These are phyloP conservation scores for Baudoinia panamericana DNA, from an alignment of 495 filamentous ascomycete genomes.

Conservation along the genomic window DNA sequence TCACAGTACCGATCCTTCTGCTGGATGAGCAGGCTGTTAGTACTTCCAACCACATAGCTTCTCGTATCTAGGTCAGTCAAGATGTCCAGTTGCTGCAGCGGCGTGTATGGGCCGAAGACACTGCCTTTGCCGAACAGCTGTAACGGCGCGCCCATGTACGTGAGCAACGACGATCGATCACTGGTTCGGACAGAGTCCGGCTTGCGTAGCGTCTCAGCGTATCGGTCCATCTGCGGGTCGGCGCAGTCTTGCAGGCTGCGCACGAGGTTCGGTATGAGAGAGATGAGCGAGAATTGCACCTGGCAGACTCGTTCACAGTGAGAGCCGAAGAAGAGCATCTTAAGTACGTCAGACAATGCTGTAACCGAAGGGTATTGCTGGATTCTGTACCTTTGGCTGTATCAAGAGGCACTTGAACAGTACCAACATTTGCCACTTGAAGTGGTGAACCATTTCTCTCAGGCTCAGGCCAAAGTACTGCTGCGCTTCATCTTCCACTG, in stretches of 20 bases:
- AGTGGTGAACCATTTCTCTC: slow-evolving; percentile 83
- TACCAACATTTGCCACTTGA: slow-evolving; percentile 83
- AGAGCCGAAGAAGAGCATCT: slow-evolving; percentile 98
- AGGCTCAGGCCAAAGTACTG: slow-evolving; percentile 85
- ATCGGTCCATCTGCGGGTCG: slow-evolving; percentile 74
- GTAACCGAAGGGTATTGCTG: not conserved
- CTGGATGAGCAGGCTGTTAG: slow-evolving; percentile 83
- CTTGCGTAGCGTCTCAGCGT: slow-evolving; percentile 58
- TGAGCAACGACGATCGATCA: slow-evolving; percentile 78
- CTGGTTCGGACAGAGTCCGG: slow-evolving; percentile 84
- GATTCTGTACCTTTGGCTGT: slow-evolving; percentile 66
- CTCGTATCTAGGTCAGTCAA: slow-evolving; percentile 90
- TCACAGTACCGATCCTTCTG: slow-evolving; percentile 97
- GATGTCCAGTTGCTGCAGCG: slow-evolving; percentile 86
- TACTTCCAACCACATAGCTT: slow-evolving; percentile 93
- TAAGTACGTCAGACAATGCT: not conserved
- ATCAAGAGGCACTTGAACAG: slow-evolving; percentile 85
- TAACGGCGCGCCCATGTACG: slow-evolving; percentile 87
- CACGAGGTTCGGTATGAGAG: slow-evolving; percentile 81
- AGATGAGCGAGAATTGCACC: slow-evolving; percentile 94
- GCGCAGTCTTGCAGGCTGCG: slow-evolving; percentile 79
- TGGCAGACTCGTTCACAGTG: slow-evolving; percentile 91
- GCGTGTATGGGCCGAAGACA: slow-evolving; percentile 93
- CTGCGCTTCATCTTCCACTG: slow-evolving; percentile 61
- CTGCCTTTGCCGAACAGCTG: slow-evolving; percentile 95